Conservation (phyloP, 2,329 filamentous ascomycete genomes). For the Purpureocillium lavendulum region DNA sequence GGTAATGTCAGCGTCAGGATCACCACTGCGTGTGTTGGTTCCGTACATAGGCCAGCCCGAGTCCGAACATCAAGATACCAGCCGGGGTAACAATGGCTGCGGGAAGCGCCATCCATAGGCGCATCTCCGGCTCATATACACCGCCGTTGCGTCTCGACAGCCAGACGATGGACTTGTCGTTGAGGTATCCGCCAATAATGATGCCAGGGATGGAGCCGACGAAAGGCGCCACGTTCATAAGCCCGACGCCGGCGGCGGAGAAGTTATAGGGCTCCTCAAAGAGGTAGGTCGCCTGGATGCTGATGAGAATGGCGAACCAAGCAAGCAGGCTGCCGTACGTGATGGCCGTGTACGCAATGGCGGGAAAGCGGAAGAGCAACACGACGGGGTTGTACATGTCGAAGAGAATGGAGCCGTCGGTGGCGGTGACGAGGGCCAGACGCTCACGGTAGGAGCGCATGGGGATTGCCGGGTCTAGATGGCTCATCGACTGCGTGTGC, state of each 20-base stretch:
- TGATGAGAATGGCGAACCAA: slow-evolving; percentile 21
- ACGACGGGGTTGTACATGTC: slow-evolving; percentile 9
- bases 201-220: slow-evolving; percentile 28
- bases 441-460: slow-evolving; percentile 11
- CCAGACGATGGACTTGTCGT: slow-evolving; percentile 26
- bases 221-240: slow-evolving; percentile 19
- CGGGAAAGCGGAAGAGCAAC: slow-evolving; percentile 14
- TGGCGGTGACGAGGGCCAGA: slow-evolving; percentile 12
- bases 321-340: slow-evolving; percentile 29
- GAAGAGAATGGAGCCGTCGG: slow-evolving; percentile 5
- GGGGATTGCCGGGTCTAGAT: slow-evolving; percentile 3
- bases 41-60: slow-evolving; percentile 22
- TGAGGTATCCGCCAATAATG: slow-evolving; percentile 25
- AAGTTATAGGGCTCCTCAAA: slow-evolving; percentile 22
- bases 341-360: slow-evolving; percentile 27
- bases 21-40: too few relatives aligned
- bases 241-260: slow-evolving; percentile 12
- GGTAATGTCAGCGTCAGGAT: neutral
- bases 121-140: slow-evolving; percentile 34
- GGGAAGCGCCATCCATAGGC: slow-evolving; percentile 20
- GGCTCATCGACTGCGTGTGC: neutral
- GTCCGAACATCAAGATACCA: slow-evolving; percentile 27
- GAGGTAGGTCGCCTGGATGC: slow-evolving; percentile 12
- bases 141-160: slow-evolving; percentile 26
- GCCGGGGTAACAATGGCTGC: slow-evolving; percentile 18